Conservation (phyloP, 208 protist species). For the Trypanosoma melophagium region DNA sequence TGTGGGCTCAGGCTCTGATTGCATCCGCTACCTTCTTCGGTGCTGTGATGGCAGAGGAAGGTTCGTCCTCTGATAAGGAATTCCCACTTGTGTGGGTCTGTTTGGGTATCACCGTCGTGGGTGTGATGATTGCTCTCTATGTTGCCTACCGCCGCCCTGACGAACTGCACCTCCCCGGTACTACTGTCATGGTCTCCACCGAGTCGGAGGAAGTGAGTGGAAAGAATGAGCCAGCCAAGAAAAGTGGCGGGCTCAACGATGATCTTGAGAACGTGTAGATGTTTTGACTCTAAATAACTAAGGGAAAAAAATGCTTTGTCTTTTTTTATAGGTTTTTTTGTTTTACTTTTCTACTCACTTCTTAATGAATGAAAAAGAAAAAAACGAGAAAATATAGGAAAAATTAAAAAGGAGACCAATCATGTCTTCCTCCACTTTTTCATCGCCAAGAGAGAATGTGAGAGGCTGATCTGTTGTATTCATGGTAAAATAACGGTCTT, state of each 20-base stretch:
- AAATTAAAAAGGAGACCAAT: not conserved
- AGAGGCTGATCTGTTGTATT: not conserved
- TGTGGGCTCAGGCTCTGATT: constrained; percentile 20
- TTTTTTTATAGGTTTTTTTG: not conserved
- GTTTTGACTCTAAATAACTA: not conserved
- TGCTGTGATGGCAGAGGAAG: constrained; percentile 1
- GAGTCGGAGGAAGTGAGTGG: constrained; percentile 19
- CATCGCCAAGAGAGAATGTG: not conserved
- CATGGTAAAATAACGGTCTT: not conserved
- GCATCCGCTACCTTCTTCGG: constrained; percentile 13
- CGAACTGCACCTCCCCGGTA: constrained; percentile 34
- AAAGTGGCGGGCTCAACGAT: constrained; percentile 8
- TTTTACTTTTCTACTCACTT: too few relatives aligned
- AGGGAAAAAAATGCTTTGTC: not conserved
- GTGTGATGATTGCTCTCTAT: constrained; percentile 43
- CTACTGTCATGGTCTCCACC: constrained; percentile 26
- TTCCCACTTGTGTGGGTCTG: constrained; percentile 57
- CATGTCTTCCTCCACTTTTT: not conserved
- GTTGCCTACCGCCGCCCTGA: constrained; percentile 57
- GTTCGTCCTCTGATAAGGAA: constrained; percentile 23
- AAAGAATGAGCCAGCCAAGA: constrained; percentile 10
- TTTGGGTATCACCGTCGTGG: constrained; percentile 36
- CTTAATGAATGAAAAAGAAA: too few relatives aligned
- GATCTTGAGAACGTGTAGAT: constrained; percentile 10
- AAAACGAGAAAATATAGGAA: too few relatives aligned